These are phyloP conservation scores for Irpex lacteus DNA, from an alignment of 1,284 basidiomycete genomes.

Conservation along the genomic window DNA sequence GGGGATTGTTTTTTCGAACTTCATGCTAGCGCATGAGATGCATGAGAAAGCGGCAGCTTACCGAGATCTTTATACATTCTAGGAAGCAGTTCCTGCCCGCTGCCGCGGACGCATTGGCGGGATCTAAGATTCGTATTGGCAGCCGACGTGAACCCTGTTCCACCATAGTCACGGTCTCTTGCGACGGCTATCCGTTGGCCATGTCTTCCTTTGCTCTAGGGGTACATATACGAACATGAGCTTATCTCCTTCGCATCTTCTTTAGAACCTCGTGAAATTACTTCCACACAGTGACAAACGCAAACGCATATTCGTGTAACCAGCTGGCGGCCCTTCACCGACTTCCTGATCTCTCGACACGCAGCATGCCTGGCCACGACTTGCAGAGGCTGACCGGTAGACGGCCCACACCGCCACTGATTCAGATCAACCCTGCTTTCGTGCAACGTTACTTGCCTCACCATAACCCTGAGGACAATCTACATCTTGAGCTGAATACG, in stretches of 20 bases:
- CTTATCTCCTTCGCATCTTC: background rate
- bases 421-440: background rate
- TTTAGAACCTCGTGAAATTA: background rate
- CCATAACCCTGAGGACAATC: conserved; percentile 1
- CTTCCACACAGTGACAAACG: background rate
- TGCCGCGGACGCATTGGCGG: background rate
- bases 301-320: background rate
- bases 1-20: background rate
- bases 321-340: background rate
- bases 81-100: background rate
- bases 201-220: background rate
- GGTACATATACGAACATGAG: background rate
- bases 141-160: background rate
- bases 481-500: background rate
- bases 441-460: background rate
- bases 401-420: background rate
- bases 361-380: background rate
- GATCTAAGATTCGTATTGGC: background rate
- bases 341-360: conserved; percentile 1
- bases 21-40: background rate
- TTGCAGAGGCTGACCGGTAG: background rate
- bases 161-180: conserved; percentile 1
- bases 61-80: background rate
- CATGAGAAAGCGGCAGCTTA: background rate
- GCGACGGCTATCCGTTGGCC: background rate